Evolutionary conservation across 2,329 filamentous ascomycete species (phyloP).

Genomic region (Fusarium sp.): DNA sequence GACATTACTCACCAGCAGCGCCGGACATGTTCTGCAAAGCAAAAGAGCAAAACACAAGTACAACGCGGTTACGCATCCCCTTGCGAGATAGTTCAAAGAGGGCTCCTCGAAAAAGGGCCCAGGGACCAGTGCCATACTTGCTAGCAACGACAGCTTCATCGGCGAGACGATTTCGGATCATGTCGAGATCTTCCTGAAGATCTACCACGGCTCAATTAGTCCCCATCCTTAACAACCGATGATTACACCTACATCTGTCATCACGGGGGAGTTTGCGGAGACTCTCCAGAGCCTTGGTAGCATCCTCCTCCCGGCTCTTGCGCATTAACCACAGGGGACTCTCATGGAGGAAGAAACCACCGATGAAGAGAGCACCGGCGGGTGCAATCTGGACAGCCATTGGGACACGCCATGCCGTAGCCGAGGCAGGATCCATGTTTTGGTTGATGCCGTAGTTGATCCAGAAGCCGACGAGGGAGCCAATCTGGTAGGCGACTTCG

Average conservation of each 20-base stretch:
- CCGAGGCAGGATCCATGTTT: conserved; percentile 47
- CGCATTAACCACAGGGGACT: conserved; percentile 53
- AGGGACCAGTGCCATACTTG: conserved; percentile 46
- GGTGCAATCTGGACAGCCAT: conserved; percentile 59
- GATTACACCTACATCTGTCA: conserved; percentile 43
- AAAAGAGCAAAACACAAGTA: conserved; percentile 52
- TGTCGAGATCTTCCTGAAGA: conserved; percentile 59
- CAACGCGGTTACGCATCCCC: conserved; percentile 54
- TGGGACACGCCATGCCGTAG: conserved; percentile 58
- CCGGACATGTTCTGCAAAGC: conserved; percentile 54
- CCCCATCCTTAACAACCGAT: rapidly evolving
- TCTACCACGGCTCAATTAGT: conserved; percentile 38
- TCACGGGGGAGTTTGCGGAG: conserved; percentile 56
- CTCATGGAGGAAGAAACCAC: conserved; percentile 57
- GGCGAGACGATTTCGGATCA: conserved; percentile 51
- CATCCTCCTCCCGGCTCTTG: conserved; percentile 47
- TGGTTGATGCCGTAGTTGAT: conserved; percentile 57
- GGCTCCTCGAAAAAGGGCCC: conserved; percentile 49
- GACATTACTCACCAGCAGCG: conserved; percentile 44
- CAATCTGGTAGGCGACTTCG: conserved; percentile 63
- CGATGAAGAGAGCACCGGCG: conserved; percentile 53
- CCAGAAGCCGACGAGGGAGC: conserved; percentile 61
- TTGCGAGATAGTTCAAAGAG: conserved; percentile 49
- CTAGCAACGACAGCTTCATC: conserved; percentile 49
- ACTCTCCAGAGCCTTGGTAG: conserved; percentile 46